Base-by-base conservation (phyloP, 2,329 filamentous ascomycete species). In the Didymella pinodella region DNA sequence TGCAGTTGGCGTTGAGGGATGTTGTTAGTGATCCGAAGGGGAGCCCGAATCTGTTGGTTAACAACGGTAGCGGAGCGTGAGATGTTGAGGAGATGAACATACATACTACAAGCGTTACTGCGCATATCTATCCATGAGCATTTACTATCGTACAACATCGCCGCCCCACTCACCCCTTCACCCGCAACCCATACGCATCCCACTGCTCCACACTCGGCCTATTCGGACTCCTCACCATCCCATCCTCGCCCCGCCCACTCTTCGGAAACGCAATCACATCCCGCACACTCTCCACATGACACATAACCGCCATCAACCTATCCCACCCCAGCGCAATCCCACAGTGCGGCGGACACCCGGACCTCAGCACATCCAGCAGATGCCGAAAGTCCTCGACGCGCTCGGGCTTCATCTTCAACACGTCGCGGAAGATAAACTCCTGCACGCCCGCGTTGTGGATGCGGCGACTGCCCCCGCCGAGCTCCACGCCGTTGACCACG, bases 221-320 rank as follows among this genome's bases (percentile, higher is more conserved):
- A 49, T 88, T 88, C 0, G 95, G 95, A 62, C 91, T 91, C 67
- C 86, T 88, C 2, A 96, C 92, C 77, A 96, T 85, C 56, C 87
- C 78, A 78, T 99, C 95, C 72, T 96, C 91, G 0, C 95, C 93
- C 74, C 88, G 93, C 61, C 92, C 93, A 62, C 87, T 93, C 82
- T 99, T 99, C 0, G 95, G 96, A 72, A 99, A 99, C 0, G 93
- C 93, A 77, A 99, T 97, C 1, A 99, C 94, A 79, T 99, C 94
- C 59, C 91, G 83, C 3, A 99, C 90, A 1, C 90, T 93, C 11
- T 90, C 84, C 31, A 85, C 89, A 1, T 89, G 90, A 22, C 90
- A 85, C 82, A 99, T 85, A 0, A 97, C 81, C 0, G 94, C 90
- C 38, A 95, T 84, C 48, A 99, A 78, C 4, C 95, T 84, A 75